phyloP scores from a whole-genome alignment of 2,329 filamentous ascomycete species.

The Diplodia intermedia region DNA sequence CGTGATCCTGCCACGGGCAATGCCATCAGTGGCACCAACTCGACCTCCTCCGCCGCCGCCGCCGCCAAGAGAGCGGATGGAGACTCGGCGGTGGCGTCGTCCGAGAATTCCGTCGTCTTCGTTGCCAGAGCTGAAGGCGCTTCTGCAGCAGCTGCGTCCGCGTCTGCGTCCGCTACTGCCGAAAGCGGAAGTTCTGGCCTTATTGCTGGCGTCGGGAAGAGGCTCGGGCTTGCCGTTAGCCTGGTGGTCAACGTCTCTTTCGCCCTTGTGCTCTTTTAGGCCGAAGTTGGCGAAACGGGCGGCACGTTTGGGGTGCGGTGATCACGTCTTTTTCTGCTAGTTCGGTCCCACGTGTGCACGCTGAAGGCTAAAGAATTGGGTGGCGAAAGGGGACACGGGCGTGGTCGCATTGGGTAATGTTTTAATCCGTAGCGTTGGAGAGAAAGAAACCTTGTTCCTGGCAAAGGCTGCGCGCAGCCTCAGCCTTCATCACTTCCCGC shows the following conservation, averaged over 20 bases:
- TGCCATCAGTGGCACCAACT: background rate
- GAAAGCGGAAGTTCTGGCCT: slow-evolving; percentile 17
- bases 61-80: background rate
- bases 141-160: background rate
- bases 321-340: background rate
- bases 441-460: background rate
- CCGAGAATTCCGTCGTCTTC: background rate
- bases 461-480: background rate
- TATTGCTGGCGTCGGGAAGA: slow-evolving; percentile 1
- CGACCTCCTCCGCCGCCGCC: background rate
- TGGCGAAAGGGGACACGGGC: background rate
- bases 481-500: background rate
- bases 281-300: background rate
- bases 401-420: background rate
- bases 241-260: slow-evolving; percentile 3
- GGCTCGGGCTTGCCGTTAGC: slow-evolving; percentile 1
- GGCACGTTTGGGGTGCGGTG: background rate
- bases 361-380: background rate
- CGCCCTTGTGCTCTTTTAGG: background rate
- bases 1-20: slow-evolving; percentile 36
- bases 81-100: too few species aligned
- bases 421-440: background rate
- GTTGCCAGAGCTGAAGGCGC: background rate
- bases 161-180: background rate
- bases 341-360: background rate